Evolutionary conservation across 805 yeast genomes (phyloP).

Genomic region (Torulaspora microellipsoides): DNA sequence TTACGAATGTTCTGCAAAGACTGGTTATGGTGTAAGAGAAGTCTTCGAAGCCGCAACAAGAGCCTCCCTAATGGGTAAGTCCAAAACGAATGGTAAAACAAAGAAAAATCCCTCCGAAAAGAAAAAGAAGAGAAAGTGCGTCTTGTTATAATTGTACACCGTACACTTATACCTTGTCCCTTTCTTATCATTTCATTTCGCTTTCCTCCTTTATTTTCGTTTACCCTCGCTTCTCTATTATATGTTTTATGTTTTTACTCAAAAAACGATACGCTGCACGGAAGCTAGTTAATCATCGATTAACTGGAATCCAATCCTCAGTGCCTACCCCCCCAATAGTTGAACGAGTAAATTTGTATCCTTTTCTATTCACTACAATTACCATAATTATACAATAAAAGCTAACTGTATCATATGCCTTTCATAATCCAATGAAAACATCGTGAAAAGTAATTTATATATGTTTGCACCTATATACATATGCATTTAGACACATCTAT

Average conservation of each 20-base stretch:
- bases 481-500: no score
- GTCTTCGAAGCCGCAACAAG: slow-evolving; percentile 91
- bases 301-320: no score
- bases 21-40: slow-evolving; percentile 87
- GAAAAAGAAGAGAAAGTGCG: slow-evolving; percentile 67
- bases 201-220: not conserved
- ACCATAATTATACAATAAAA: not conserved
- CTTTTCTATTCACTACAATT: not conserved
- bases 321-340: no score
- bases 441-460: no score
- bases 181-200: not conserved
- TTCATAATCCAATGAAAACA: not conserved
- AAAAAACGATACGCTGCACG: not conserved
- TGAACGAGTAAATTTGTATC: no score
- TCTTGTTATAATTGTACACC: slow-evolving; percentile 46
- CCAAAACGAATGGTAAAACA: slow-evolving; percentile 21
- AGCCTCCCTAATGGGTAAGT: slow-evolving; percentile 72
- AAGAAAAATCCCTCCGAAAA: slow-evolving; percentile 33
- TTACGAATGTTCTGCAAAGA: slow-evolving; percentile 89
- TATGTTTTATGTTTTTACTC: not conserved
- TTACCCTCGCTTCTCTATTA: not conserved
- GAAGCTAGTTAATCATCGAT: not conserved
- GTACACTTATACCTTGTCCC: not conserved
- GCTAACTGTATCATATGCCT: not conserved
- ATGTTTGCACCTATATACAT: no score